Conservation (phyloP, 768 basidiomycete species). For the Hygrocybe coccinea region DNA sequence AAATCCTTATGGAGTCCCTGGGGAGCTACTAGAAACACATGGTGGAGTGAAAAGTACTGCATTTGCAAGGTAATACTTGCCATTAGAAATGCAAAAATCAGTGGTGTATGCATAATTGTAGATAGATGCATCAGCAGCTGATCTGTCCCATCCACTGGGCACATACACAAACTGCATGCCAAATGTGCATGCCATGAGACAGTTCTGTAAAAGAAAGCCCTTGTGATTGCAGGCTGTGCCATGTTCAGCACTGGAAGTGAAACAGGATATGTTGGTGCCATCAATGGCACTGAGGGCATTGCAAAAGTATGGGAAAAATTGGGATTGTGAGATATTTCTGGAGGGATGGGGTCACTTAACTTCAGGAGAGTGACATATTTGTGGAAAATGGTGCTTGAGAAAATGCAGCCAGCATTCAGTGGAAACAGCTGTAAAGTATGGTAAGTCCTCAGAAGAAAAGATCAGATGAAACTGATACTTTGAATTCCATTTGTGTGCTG, state of each 20-base stretch:
- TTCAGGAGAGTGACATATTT: slow-evolving; percentile 18
- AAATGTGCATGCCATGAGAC: slow-evolving; percentile 32
- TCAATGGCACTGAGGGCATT: slow-evolving; percentile 33
- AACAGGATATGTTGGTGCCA: slow-evolving; percentile 26
- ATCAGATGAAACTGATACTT: neutral
- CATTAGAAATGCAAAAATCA: slow-evolving; percentile 29
- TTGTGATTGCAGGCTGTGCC: slow-evolving; percentile 23
- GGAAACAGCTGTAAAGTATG: slow-evolving; percentile 14
- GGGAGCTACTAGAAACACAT: too few relatives aligned
- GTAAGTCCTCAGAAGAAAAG: neutral
- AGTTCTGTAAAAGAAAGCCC: slow-evolving; percentile 36
- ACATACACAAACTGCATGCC: slow-evolving; percentile 24
- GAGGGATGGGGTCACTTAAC: slow-evolving; percentile 14
- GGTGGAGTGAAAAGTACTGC: too few relatives aligned
- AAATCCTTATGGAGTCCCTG: too few relatives aligned
- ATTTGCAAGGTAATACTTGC: slow-evolving; percentile 34
- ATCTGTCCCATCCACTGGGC: slow-evolving; percentile 39
- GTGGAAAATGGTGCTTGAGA: slow-evolving; percentile 16
- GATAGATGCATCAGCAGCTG: slow-evolving; percentile 31
- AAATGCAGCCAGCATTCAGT: slow-evolving; percentile 9
- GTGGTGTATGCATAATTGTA: slow-evolving; percentile 24
- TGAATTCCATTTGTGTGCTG: slow-evolving; percentile 2
- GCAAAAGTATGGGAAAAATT: slow-evolving; percentile 30
- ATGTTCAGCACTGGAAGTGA: slow-evolving; percentile 16
- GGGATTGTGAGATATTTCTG: slow-evolving; percentile 19